Conservation (phyloP, 169 alveolate genomes). For the Miamiensis avidus region DNA sequence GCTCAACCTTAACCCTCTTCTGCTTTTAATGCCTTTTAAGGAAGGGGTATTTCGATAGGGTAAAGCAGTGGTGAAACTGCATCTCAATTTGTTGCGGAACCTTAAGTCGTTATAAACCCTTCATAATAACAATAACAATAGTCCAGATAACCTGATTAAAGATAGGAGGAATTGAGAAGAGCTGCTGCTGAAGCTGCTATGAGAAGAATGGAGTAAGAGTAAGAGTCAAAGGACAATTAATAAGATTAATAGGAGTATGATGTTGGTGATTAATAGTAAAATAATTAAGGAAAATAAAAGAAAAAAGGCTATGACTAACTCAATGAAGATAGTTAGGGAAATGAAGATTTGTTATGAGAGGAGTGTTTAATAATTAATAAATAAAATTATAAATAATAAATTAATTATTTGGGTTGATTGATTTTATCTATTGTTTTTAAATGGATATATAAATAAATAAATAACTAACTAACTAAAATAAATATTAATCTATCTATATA, state of each 20-base stretch:
- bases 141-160: too few relatives aligned
- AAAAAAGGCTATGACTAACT: background rate
- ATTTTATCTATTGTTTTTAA: too few relatives aligned
- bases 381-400: too few relatives aligned
- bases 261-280: background rate
- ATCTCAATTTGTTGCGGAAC: background rate
- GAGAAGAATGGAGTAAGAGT: background rate
- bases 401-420: too few relatives aligned
- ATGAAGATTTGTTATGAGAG: background rate
- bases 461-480: too few relatives aligned
- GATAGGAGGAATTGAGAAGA: background rate
- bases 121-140: background rate
- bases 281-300: background rate
- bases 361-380: too few relatives aligned
- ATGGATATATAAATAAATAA: too few relatives aligned
- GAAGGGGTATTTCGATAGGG: background rate
- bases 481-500: too few relatives aligned
- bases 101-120: background rate
- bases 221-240: background rate
- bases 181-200: background rate
- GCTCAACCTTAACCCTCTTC: background rate
- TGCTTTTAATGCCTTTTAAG: background rate
- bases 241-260: too few relatives aligned
- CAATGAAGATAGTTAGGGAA: background rate
- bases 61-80: background rate